Base-by-base conservation (phyloP, 2,329 filamentous ascomycete species). In the Phaeophleospora eucalypticola region DNA sequence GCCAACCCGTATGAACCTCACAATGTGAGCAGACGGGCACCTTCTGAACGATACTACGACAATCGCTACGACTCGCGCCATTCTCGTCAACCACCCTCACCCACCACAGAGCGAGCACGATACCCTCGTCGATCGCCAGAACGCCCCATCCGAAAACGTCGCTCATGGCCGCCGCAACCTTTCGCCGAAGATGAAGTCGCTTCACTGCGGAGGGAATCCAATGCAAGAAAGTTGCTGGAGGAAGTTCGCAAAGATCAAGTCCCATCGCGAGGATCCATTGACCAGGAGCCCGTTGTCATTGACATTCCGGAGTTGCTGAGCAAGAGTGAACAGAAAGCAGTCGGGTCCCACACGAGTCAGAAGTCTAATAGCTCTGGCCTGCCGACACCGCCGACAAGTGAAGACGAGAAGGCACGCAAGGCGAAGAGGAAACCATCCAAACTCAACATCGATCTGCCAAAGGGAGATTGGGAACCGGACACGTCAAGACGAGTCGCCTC, bases 101-200 rank as follows among this genome's bases (percentile, higher is more conserved):
- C 61, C n/a, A 53, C 52, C 38, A 43, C 39, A 18, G 46, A 50
- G 36, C 38, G 42, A 34, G 29, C 15, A 34, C 35, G 15, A 33
- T 21, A 36, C 12, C 45, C 46, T 46, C 58, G 45, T 18, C 57
- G 51, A 17, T 61, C 53, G 34, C 55, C 52, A 7, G 36, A 42
- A 41, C 40, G 46, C 46, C 56, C 52, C 6, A 36, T 45, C 38
- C 40, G 46, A 46, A 55, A 48, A 43, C 54, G 53, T 41, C 54
- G 60, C 36, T 59, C 64, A 50, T 75, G 72, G 61, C 82, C 84
- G 4, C 84, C 84, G 1, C 72, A 74, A 15, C 83, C 85, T 3
- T 81, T 67, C 29, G 83, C 84, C 39, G 86, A 90, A 63, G 85
- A 89, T 61, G 86, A 88, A 64, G 69, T 63, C 14, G 74, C 71